Percentiles rank a stretch among this genome's conserved stretches.
phyloP scores from a whole-genome alignment of 257 asterid genomes.

The Catharanthus roseus region DNA sequence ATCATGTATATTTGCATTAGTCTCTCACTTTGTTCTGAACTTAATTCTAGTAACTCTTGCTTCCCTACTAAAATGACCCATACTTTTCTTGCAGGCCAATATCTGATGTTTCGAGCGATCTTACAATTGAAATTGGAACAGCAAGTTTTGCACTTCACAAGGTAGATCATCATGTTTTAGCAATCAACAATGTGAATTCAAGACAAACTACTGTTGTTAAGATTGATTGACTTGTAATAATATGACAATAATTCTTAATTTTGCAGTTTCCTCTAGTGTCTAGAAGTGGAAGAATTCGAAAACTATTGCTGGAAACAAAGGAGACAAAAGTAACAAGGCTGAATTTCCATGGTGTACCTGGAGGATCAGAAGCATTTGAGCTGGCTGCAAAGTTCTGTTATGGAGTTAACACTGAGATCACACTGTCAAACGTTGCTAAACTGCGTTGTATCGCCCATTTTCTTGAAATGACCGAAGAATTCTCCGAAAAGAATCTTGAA shows the following conservation, averaged over 20 bases:
- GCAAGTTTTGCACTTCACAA: constrained; percentile 81
- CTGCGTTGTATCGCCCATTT: constrained; percentile 67
- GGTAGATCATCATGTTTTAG: constrained; percentile 34
- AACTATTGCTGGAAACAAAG: constrained; percentile 53
- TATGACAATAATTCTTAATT: constrained; percentile 6
- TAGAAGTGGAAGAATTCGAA: constrained; percentile 70
- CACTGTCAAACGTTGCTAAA: constrained; percentile 58
- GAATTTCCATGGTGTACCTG: constrained; percentile 62
- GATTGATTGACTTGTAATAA: constrained; percentile 1
- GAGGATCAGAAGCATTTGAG: constrained; percentile 89
- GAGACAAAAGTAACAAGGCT: constrained; percentile 59
- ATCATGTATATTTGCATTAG: constrained; percentile 17
- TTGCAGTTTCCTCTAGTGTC: constrained; percentile 87
- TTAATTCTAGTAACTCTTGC: background rate
- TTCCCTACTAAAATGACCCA: background rate
- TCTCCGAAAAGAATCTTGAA: constrained; percentile 69
- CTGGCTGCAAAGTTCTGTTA: constrained; percentile 88
- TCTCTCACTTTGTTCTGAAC: background rate
- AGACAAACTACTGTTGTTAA: too few species aligned
- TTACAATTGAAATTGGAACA: constrained; percentile 73
- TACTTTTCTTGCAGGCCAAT: constrained; percentile 66
- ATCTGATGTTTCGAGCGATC: constrained; percentile 96
- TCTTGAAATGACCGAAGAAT: constrained; percentile 87
- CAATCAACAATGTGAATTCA: background rate
- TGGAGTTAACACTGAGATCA: constrained; percentile 65